phyloP scores from a whole-genome alignment of 2,329 filamentous ascomycete species.

The Hypoxylon sp. region DNA sequence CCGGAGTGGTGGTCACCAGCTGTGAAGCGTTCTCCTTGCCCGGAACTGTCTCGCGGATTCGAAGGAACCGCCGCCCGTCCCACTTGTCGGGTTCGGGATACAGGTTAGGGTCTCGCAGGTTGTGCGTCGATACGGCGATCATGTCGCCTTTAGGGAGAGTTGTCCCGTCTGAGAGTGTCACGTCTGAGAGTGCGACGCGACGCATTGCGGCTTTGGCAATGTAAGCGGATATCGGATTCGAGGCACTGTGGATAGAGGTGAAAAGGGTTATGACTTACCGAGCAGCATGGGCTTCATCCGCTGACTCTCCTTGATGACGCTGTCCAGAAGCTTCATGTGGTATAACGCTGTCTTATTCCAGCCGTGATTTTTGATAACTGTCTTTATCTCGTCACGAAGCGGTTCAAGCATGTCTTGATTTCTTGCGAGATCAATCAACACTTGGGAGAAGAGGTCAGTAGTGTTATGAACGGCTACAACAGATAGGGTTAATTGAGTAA shows the following conservation, averaged over 20 bases:
- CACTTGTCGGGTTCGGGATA: background rate
- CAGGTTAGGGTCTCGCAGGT: background rate
- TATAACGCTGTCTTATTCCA: background rate
- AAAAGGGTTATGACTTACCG: background rate
- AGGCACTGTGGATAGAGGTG: background rate
- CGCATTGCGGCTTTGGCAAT: background rate
- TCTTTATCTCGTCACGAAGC: background rate
- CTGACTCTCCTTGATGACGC: background rate
- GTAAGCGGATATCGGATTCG: background rate
- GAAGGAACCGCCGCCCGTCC: background rate
- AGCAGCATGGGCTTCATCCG: background rate
- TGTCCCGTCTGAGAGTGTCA: background rate
- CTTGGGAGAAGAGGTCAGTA: background rate
- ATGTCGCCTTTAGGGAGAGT: background rate
- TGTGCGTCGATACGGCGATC: background rate
- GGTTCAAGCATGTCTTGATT: background rate
- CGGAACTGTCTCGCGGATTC: background rate
- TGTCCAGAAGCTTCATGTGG: background rate
- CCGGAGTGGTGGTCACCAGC: background rate
- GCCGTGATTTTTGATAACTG: background rate
- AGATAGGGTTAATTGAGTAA: background rate
- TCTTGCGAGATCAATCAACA: background rate
- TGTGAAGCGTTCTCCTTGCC: background rate
- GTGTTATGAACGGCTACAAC: background rate
- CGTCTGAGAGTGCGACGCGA: background rate